phyloP scores from a whole-genome alignment of 1,284 basidiomycete species.

The Heliocybe sulcata region DNA sequence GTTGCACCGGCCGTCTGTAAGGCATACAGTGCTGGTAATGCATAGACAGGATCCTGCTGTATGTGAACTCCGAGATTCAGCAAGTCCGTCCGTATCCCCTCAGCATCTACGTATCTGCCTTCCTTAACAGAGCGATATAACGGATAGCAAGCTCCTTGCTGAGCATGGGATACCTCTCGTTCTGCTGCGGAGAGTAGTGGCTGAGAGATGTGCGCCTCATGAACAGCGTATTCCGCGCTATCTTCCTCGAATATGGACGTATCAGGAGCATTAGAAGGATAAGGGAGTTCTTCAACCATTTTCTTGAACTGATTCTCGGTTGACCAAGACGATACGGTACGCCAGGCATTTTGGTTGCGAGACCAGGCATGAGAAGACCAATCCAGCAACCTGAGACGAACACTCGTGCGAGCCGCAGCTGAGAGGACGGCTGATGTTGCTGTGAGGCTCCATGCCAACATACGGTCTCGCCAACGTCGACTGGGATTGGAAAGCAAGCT shows the following conservation, averaged over 20 bases:
- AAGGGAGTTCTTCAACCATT: not conserved
- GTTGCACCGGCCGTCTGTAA: not conserved
- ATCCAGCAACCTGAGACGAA: not conserved
- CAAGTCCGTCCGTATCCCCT: not conserved
- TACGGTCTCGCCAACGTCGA: not conserved
- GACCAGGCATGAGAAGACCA: slow-evolving; percentile 1
- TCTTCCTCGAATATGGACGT: not conserved
- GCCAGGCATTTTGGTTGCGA: not conserved
- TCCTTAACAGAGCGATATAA: not conserved
- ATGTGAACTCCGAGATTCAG: not conserved
- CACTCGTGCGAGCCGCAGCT: not conserved
- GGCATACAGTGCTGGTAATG: not conserved
- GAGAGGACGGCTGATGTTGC: not conserved
- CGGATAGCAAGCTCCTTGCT: not conserved
- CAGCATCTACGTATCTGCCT: not conserved
- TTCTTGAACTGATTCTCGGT: not conserved
- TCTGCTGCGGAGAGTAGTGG: not conserved
- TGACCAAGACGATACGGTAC: not conserved
- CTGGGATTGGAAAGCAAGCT: not conserved
- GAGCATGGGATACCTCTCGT: not conserved
- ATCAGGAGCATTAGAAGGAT: not conserved
- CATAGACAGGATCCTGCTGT: not conserved
- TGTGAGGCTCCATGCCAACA: not conserved
- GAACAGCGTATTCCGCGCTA: not conserved
- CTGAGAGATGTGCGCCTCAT: not conserved